phyloP scores from a whole-genome alignment of 805 yeast species.

The Hanseniaspora vineae region DNA sequence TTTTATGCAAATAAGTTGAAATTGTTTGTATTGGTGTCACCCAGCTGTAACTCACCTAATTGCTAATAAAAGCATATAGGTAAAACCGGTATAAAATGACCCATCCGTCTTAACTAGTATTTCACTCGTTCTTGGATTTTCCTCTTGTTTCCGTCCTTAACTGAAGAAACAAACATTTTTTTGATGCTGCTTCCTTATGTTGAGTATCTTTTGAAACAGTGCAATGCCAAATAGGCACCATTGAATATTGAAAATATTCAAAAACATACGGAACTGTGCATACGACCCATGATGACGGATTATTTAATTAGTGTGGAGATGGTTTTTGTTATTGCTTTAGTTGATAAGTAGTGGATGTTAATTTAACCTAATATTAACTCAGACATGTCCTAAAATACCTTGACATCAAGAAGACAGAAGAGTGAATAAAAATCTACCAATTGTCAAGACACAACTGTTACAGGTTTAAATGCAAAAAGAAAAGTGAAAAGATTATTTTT shows the following conservation, averaged over 20 bases:
- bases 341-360: too few relatives aligned
- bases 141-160: too few relatives aligned
- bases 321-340: conserved; percentile 8
- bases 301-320: conserved; percentile 15
- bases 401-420: too few relatives aligned
- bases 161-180: too few relatives aligned
- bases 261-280: conserved; percentile 92
- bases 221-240: neutral
- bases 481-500: too few relatives aligned
- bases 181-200: neutral
- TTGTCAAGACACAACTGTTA: too few relatives aligned
- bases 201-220: neutral
- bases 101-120: neutral
- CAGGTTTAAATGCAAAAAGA: too few relatives aligned
- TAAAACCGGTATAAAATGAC: neutral
- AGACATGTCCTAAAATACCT: too few relatives aligned
- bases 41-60: neutral
- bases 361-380: too few relatives aligned
- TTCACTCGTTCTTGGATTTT: too few relatives aligned
- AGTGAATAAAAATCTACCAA: too few relatives aligned
- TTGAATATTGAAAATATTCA: neutral
- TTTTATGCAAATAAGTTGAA: neutral
- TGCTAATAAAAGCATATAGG: neutral
- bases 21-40: neutral
- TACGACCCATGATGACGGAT: conserved; percentile 92